Base-by-base conservation (phyloP, 305 asterid genomes). In the Solanum chacoense region DNA sequence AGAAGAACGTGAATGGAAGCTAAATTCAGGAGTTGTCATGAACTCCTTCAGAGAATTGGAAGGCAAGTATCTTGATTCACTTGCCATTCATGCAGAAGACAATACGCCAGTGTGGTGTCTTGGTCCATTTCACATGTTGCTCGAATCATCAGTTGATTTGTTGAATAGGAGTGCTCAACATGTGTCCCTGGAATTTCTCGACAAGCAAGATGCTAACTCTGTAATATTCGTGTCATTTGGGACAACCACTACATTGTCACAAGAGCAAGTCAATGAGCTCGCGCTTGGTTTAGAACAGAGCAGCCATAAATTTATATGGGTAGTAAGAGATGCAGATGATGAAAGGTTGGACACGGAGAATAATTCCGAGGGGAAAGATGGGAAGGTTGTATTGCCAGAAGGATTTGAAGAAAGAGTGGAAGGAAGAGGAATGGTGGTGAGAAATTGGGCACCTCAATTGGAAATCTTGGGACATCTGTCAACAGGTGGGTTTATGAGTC, bases 391-490 rank as follows among this genome's bases (percentile, higher is more conserved):
- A 28, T 74, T 94, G 20, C 95, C 96, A 5, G 8, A 28, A 24
- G 96, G 95, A 37, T 94, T 91, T 7, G 97, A 93, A 42, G 93
- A 95, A 69, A 92, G 94, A 45, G 87, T 91, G 0, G 71, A 77
- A 26, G 93, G 87, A 24, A 90, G 91, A 32, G 98, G 99, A 38
- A 5, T 94, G 11, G 59, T 95, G 6, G 94, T 93, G 80, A 88
- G 94, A 50, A 93, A 93, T 12, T 96, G 98, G 98, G 97, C 94
- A 1, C 98, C 99, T 3, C 99, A 96, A 77, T 34, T 95, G 91
- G 95, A 94, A 80, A 96, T 95, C 16, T 69, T 96, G 84, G 94
- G 91, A 0, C 98, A 96, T 28, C 6, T 24, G 0, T 87, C 96
- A 4, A 92, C 92, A 0, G 99, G 98, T 0, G 99, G 99, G 6